phyloP scores from a whole-genome alignment of 2,329 filamentous ascomycete genomes.

The Periconia macrospinosa region DNA sequence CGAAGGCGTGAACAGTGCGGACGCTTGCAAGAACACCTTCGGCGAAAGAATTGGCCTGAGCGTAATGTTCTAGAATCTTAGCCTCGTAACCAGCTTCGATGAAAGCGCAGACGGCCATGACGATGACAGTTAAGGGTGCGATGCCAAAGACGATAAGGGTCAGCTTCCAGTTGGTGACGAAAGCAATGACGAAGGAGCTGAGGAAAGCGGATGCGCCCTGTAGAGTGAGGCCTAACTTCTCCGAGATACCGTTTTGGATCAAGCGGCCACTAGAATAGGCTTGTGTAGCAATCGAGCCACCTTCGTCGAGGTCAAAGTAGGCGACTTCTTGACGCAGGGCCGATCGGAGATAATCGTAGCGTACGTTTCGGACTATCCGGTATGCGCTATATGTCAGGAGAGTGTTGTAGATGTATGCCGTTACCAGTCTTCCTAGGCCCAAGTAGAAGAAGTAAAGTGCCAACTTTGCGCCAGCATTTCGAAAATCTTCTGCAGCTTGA shows the following conservation, averaged over 20 bases:
- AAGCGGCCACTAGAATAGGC: constrained; percentile 62
- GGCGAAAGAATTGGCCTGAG: constrained; percentile 1
- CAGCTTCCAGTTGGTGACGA: constrained; percentile 50
- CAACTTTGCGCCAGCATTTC: constrained; percentile 2
- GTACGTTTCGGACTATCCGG: constrained; percentile 13
- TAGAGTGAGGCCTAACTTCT: constrained; percentile 49
- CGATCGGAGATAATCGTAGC: constrained; percentile 11
- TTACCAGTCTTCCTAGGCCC: constrained; percentile 10
- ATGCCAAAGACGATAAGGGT: constrained; percentile 43
- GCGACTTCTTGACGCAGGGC: constrained; percentile 32
- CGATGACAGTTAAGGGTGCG: constrained; percentile 27
- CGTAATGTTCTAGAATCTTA: not conserved
- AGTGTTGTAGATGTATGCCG: constrained; percentile 14
- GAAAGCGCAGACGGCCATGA: constrained; percentile 8
- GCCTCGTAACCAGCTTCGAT: constrained; percentile 63
- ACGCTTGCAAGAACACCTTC: not conserved
- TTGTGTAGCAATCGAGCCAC: constrained; percentile 85
- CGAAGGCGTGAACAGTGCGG: constrained; percentile 67
- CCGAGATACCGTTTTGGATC: constrained; percentile 54
- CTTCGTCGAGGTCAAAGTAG: constrained; percentile 72
- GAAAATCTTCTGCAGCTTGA: not conserved
- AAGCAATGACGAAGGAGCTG: constrained; percentile 44
- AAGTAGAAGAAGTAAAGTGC: constrained; percentile 15
- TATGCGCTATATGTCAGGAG: constrained; percentile 13
- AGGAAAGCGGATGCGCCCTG: constrained; percentile 47